These are phyloP conservation scores for Dactylellina sp. DNA, from an alignment of 2,329 filamentous ascomycete genomes.

Conservation along the genomic window DNA sequence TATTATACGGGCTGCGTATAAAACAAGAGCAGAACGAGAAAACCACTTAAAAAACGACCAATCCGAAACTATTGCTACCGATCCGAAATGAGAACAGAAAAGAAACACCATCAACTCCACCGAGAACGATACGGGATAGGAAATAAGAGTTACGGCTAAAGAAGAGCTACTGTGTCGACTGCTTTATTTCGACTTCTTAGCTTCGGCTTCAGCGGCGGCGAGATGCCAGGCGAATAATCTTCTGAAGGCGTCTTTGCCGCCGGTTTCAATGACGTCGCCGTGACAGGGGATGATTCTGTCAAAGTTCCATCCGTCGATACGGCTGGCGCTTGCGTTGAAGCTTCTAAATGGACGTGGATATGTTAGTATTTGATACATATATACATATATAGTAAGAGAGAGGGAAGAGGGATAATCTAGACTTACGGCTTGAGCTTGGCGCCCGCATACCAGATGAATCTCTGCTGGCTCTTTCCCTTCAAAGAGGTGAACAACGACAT, in stretches of 20 bases:
- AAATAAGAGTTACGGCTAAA: not conserved
- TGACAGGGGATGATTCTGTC: conserved; percentile 89
- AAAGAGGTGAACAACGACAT: conserved; percentile 71
- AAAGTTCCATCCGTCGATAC: conserved; percentile 85
- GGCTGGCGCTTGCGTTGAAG: conserved; percentile 76
- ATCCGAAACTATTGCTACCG: not conserved
- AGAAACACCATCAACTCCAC: not conserved
- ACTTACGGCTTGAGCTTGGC: conserved; percentile 68
- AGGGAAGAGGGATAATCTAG: not conserved
- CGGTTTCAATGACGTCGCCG: conserved; percentile 83
- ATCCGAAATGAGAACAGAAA: not conserved
- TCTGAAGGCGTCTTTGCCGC: conserved; percentile 79
- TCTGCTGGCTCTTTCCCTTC: conserved; percentile 77
- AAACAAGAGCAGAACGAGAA: too few relatives aligned
- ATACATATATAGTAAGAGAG: not conserved
- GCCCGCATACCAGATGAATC: conserved; percentile 81
- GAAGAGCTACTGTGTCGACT: too few relatives aligned
- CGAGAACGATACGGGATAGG: not conserved
- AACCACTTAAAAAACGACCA: conserved; percentile 7
- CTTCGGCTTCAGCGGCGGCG: conserved; percentile 38
- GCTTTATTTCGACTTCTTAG: conserved; percentile 20
- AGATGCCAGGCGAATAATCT: conserved; percentile 72
- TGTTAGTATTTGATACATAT: conserved; percentile 12
- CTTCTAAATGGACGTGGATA: conserved; percentile 62
- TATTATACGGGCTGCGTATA: too few relatives aligned